phyloP scores from a whole-genome alignment of 139 green algal genomes.

The Pleodorina starrii region DNA sequence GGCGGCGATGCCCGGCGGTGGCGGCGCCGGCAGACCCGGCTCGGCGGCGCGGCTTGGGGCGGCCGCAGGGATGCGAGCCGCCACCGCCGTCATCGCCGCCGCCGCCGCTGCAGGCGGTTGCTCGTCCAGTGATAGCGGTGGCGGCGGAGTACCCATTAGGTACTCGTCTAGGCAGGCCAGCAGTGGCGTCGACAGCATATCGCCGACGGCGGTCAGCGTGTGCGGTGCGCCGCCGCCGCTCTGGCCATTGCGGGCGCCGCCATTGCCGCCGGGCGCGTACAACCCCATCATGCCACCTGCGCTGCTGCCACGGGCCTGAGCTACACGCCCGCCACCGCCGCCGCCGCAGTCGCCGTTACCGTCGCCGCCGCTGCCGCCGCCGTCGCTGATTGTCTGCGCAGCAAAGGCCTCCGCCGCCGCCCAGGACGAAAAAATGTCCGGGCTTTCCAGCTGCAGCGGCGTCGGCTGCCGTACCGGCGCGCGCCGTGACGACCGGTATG shows the following conservation, averaged over 20 bases:
- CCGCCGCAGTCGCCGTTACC: neutral
- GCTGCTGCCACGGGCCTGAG: neutral
- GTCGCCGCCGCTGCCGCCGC: conserved; percentile 8
- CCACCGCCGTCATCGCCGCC: neutral
- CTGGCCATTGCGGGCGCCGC: neutral
- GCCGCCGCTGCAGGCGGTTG: neutral
- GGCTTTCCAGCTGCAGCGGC: neutral
- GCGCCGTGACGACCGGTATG: neutral
- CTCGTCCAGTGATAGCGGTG: neutral
- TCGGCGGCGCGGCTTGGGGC: too few relatives aligned
- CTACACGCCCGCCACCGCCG: neutral
- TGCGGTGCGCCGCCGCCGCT: neutral
- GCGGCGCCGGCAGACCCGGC: too few relatives aligned
- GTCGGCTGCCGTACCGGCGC: neutral
- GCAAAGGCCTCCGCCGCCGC: neutral
- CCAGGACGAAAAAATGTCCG: conserved; percentile 37
- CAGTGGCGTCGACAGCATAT: conserved; percentile 25
- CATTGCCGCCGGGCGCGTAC: neutral
- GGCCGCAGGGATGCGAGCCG: neutral
- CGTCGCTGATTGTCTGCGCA: neutral
- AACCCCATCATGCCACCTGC: neutral
- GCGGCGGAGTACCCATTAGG: conserved; percentile 5
- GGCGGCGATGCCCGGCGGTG: too few relatives aligned
- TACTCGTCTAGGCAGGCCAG: conserved; percentile 15
- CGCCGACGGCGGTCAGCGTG: neutral